phyloP scores from a whole-genome alignment of 2,329 filamentous ascomycete species.

The Colletotrichum godetiae region DNA sequence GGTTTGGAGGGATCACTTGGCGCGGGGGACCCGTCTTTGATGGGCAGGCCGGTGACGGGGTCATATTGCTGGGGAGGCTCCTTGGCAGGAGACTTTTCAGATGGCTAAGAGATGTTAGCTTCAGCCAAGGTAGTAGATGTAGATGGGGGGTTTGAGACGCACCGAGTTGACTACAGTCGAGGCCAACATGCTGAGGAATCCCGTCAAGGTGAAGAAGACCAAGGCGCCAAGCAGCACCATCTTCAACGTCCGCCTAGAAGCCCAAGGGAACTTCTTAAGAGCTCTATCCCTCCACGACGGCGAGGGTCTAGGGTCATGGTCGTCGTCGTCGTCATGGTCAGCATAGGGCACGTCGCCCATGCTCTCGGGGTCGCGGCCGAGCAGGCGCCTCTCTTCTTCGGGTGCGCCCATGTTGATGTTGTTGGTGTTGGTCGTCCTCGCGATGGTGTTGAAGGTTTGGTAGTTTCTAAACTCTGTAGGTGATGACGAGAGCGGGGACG shows the following conservation, averaged over 20 bases:
- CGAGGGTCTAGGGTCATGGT: constrained; percentile 6
- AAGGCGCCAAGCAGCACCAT: constrained; percentile 45
- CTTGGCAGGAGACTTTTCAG: constrained; percentile 17
- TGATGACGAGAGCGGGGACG: constrained; percentile 44
- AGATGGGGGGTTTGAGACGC: constrained; percentile 27
- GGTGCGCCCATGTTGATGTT: constrained; percentile 51
- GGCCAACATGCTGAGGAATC: constrained; percentile 41
- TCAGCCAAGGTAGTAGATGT: neutral
- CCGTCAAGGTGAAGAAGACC: constrained; percentile 46
- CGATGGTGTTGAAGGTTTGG: constrained; percentile 53
- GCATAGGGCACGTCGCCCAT: constrained; percentile 51
- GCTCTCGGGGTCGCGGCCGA: constrained; percentile 57
- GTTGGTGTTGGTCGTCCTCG: neutral
- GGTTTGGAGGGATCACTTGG: constrained; percentile 10
- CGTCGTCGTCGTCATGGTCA: constrained; percentile 15
- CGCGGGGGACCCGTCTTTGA: constrained; percentile 18
- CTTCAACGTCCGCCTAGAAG: constrained; percentile 43
- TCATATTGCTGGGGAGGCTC: constrained; percentile 19
- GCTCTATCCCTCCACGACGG: constrained; percentile 42
- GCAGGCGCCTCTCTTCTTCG: constrained; percentile 56
- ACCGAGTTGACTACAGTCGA: constrained; percentile 43
- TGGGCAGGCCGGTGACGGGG: constrained; percentile 30
- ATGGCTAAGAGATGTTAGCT: neutral
- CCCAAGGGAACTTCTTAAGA: constrained; percentile 20
- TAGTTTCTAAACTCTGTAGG: constrained; percentile 49